phyloP scores from a whole-genome alignment of 2,329 filamentous ascomycete species.

The Fusarium sp. region DNA sequence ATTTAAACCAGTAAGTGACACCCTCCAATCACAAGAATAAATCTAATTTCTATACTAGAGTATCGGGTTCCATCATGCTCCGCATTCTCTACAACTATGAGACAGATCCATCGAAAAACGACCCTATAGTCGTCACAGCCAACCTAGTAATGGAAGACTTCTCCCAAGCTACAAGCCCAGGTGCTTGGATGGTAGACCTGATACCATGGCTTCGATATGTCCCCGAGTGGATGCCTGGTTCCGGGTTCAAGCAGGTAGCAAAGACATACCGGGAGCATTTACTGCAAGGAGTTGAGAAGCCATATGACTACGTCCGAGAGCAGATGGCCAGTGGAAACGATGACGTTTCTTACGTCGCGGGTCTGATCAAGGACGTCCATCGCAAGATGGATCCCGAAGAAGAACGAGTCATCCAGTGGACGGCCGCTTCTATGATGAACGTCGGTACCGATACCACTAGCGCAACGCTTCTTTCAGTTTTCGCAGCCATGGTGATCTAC shows the following conservation, averaged over 20 bases:
- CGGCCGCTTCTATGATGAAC: constrained; percentile 39
- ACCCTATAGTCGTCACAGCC: constrained; percentile 7
- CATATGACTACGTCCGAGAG: constrained; percentile 3
- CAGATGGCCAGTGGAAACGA: not conserved
- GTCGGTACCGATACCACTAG: constrained; percentile 52
- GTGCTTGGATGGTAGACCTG: constrained; percentile 19
- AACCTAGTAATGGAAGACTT: constrained; percentile 29
- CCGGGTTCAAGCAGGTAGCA: constrained; percentile 10
- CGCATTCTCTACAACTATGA: constrained; percentile 21
- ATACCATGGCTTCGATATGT: constrained; percentile 2
- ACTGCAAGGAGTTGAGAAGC: not conserved
- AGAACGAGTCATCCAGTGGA: constrained; percentile 21
- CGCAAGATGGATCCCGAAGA: constrained; percentile 15
- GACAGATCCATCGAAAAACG: not conserved
- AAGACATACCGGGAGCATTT: not conserved
- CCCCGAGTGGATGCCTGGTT: constrained; percentile 17
- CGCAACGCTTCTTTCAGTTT: constrained; percentile 49
- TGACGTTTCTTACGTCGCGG: constrained; percentile 14
- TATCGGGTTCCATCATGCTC: constrained; percentile 23
- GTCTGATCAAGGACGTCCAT: not conserved
- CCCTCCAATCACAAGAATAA: fast-evolving
- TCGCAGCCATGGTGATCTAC: constrained; percentile 61
- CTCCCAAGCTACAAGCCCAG: constrained; percentile 14
- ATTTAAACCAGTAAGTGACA: constrained; percentile 8
- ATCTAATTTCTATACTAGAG: not conserved